phyloP scores from a whole-genome alignment of 495 filamentous ascomycete genomes.

The Schizothecium vesticola region DNA sequence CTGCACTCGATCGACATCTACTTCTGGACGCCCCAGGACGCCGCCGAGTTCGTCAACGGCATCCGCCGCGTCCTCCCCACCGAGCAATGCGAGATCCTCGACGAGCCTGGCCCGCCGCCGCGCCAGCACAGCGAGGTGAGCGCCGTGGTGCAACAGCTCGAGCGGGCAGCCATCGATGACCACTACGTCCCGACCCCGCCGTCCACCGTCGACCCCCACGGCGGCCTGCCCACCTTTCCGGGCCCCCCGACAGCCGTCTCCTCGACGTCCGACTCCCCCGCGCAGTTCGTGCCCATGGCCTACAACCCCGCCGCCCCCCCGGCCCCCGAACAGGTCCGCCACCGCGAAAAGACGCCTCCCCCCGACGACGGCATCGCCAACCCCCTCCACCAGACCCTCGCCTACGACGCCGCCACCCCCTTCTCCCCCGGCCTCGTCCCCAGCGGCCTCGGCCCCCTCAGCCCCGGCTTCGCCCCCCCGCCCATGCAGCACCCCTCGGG shows the following conservation, averaged over 20 bases:
- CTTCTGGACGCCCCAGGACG: slow-evolving; percentile 78
- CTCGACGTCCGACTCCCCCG: slow-evolving; percentile 16
- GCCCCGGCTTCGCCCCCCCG: slow-evolving; percentile 32
- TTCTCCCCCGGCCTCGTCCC: slow-evolving; percentile 42
- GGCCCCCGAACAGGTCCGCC: slow-evolving; percentile 73
- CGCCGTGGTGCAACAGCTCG: slow-evolving; percentile 77
- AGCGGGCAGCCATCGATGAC: slow-evolving; percentile 65
- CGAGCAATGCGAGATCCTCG: slow-evolving; percentile 54
- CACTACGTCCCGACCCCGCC: slow-evolving; percentile 20
- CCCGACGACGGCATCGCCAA: slow-evolving; percentile 65
- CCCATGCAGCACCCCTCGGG: slow-evolving; percentile 32
- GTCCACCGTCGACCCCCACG: slow-evolving; percentile 40
- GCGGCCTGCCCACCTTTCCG: slow-evolving; percentile 34
- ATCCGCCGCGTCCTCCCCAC: slow-evolving; percentile 54
- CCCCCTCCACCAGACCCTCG: slow-evolving; percentile 63
- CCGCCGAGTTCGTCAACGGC: slow-evolving; percentile 63
- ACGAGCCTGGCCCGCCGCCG: slow-evolving; percentile 48
- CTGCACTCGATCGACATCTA: slow-evolving; percentile 85
- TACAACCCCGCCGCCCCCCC: slow-evolving; percentile 90
- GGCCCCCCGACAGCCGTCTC: slow-evolving; percentile 32
- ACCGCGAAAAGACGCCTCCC: slow-evolving; percentile 87
- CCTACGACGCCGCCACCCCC: slow-evolving; percentile 53
- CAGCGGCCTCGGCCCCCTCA: slow-evolving; percentile 30
- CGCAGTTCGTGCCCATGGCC: slow-evolving; percentile 63
- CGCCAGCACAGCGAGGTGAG: slow-evolving; percentile 52